A percentile compares a stretch with the other conserved stretches of the same genome.
These are phyloP conservation scores for Pulveroboletus sp. DNA, from an alignment of 768 basidiomycete species.

Conservation along the genomic window DNA sequence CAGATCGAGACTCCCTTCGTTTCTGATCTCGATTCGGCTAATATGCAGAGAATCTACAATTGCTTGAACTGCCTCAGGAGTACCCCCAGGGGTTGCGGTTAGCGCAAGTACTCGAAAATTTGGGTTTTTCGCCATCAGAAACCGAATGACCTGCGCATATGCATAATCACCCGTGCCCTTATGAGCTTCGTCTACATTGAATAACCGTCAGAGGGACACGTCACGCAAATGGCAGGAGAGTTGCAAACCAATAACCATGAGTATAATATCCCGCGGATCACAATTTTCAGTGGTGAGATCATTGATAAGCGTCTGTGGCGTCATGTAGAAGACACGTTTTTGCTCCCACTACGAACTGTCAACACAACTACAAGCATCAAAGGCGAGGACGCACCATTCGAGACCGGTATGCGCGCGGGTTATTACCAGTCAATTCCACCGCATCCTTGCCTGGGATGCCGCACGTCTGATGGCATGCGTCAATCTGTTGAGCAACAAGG, in stretches of 20 bases:
- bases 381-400: constrained; percentile 50
- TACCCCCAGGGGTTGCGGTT: constrained; percentile 91
- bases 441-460: constrained; percentile 90
- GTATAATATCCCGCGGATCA: constrained; percentile 76
- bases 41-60: constrained; percentile 95
- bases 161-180: constrained; percentile 91
- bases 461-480: constrained; percentile 89
- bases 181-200: constrained; percentile 83
- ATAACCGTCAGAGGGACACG: constrained; percentile 1
- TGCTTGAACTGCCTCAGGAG: constrained; percentile 80
- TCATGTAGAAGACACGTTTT: constrained; percentile 92
- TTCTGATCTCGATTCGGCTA: constrained; percentile 90
- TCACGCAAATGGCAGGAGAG: not conserved
- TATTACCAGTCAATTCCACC: constrained; percentile 82
- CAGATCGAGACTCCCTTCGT: constrained; percentile 88
- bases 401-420: constrained; percentile 49
- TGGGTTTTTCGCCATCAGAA: constrained; percentile 91
- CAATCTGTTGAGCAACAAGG: constrained; percentile 91
- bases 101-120: constrained; percentile 90
- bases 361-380: not conserved
- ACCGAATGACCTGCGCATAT: constrained; percentile 85
- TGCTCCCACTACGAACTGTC: constrained; percentile 59
- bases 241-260: constrained; percentile 79
- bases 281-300: constrained; percentile 74
- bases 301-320: constrained; percentile 90